A percentile compares a stretch with the other conserved stretches of the same genome.
Evolutionary conservation across 129 eudicot species (phyloP).

Genomic region (Lactuca saligna): DNA sequence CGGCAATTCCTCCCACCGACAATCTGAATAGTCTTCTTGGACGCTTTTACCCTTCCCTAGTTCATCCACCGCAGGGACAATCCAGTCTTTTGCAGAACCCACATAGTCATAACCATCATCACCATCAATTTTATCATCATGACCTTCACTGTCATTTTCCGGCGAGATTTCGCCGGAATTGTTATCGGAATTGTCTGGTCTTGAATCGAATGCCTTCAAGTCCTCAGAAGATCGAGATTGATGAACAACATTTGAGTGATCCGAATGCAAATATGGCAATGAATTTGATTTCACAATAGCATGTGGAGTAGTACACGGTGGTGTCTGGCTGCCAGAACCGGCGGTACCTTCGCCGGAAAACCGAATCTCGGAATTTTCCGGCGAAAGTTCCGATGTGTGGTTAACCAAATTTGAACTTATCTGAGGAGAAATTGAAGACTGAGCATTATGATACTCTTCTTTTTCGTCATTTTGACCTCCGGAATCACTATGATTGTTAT

Average conservation of each 20-base stretch:
- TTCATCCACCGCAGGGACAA: constrained; percentile 67
- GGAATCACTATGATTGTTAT: constrained; percentile 40
- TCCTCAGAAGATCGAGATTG: constrained; percentile 64
- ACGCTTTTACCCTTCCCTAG: constrained; percentile 34
- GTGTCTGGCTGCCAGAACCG: constrained; percentile 38
- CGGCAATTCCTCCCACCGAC: constrained; percentile 46
- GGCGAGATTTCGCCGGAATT: constrained; percentile 32
- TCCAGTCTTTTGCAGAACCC: constrained; percentile 86
- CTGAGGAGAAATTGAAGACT: constrained; percentile 49
- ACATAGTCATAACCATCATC: constrained; percentile 57
- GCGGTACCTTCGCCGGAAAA: constrained; percentile 38
- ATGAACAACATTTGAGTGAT: constrained; percentile 13
- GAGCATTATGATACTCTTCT: constrained; percentile 45
- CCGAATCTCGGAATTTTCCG: constrained; percentile 45
- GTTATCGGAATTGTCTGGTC: constrained; percentile 33
- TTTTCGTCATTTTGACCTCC: constrained; percentile 40
- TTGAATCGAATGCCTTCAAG: constrained; percentile 42
- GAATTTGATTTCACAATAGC: constrained; percentile 57
- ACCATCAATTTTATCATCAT: constrained; percentile 38
- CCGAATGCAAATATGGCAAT: constrained; percentile 45
- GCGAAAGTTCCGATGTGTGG: constrained; percentile 47
- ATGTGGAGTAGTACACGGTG: constrained; percentile 33
- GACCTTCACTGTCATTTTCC: constrained; percentile 26
- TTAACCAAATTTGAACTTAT: constrained; percentile 54
- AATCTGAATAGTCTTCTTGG: constrained; percentile 42